phyloP scores from a whole-genome alignment of 106 monocot species.

The Dioscorea alata region DNA sequence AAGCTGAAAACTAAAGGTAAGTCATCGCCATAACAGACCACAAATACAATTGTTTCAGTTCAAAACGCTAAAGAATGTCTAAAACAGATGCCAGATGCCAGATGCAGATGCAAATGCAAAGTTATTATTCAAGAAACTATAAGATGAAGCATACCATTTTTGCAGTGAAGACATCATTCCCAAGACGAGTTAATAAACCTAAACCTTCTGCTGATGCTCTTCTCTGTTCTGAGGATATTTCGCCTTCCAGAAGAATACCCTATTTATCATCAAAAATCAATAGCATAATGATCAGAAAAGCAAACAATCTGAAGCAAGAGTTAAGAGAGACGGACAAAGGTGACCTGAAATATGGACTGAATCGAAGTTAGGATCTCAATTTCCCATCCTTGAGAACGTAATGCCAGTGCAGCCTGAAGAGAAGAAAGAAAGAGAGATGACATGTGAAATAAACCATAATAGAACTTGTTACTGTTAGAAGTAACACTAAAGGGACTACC shows the following conservation, averaged over 20 bases:
- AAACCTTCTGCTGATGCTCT: conserved; percentile 90
- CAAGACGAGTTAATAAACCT: conserved; percentile 84
- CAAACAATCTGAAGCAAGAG: background rate
- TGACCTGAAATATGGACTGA: conserved; percentile 78
- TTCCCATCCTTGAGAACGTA: conserved; percentile 41
- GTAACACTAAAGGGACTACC: conserved; percentile 26
- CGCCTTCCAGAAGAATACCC: conserved; percentile 75
- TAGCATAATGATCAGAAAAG: conserved; percentile 2
- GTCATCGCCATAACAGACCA: too few relatives aligned
- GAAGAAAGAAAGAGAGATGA: background rate
- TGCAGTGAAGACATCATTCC: conserved; percentile 80
- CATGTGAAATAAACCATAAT: background rate
- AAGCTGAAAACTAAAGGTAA: too few relatives aligned
- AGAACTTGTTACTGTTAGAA: background rate
- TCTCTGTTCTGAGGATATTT: conserved; percentile 57
- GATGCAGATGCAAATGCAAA: too few relatives aligned
- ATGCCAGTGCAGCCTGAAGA: conserved; percentile 43
- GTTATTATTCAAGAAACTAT: too few relatives aligned
- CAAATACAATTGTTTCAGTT: too few relatives aligned
- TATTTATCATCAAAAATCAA: conserved; percentile 8
- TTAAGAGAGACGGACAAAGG: background rate
- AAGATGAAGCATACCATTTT: conserved; percentile 59
- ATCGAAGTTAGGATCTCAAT: conserved; percentile 60
- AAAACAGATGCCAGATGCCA: too few relatives aligned
- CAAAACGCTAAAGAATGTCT: too few relatives aligned